These are phyloP conservation scores for Eimeria acervulina DNA, from an alignment of 169 alveolate genomes.

Conservation along the genomic window DNA sequence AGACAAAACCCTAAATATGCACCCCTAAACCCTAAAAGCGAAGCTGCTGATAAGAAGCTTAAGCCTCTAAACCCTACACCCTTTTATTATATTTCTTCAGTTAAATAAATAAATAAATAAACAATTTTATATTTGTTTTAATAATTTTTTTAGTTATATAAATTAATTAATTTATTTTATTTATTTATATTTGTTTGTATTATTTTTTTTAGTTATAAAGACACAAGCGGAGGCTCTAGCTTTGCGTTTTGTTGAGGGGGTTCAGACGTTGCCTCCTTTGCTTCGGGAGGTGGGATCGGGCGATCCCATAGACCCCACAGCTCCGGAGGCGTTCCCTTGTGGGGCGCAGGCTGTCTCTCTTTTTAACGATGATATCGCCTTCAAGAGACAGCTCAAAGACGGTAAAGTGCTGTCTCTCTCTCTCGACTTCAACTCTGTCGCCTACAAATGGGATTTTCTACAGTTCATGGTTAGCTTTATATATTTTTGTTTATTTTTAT, in stretches of 20 bases:
- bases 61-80: background rate
- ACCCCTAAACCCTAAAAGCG: no score
- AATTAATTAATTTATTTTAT: background rate
- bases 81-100: background rate
- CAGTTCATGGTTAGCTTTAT: background rate
- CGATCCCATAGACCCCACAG: slow-evolving; percentile 1
- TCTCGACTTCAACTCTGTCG: background rate
- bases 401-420: background rate
- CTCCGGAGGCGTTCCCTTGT: background rate
- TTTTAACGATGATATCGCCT: background rate
- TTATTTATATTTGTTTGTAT: background rate
- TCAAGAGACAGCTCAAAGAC: background rate
- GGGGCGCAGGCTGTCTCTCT: background rate
- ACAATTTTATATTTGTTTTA: background rate
- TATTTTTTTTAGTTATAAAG: background rate
- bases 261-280: background rate
- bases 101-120: background rate
- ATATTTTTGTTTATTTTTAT: no score
- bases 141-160: background rate
- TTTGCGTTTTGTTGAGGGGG: background rate
- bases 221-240: background rate
- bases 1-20: no score
- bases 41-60: background rate
- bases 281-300: background rate
- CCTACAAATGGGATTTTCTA: background rate